Base-by-base conservation (phyloP, 1,284 basidiomycete species). In the Naganishia sp. region DNA sequence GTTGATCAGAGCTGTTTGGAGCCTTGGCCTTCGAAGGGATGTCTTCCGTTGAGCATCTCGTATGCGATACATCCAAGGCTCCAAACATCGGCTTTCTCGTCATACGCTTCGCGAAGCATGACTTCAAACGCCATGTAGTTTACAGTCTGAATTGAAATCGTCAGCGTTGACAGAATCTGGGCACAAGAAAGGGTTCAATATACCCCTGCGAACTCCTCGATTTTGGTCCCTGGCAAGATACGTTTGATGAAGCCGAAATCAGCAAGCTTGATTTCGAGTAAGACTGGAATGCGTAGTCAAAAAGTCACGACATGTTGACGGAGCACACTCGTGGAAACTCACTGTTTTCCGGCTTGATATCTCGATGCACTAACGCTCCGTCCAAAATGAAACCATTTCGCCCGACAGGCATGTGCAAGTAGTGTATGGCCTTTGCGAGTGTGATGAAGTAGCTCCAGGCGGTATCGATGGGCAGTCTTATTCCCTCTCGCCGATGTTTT, bases 311-410 rank as follows among this genome's bases (percentile, higher is more conserved):
- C 23, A 28, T 17, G 45, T 23, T 17, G 21, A 50, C 45, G 15
- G 18, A 42, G 28, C 28, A 4, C 7, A 9, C n/a, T 4, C 17
- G 15, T 15, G 0, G 43, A 0, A 17, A 41, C 46, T 60, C 23
- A 60, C 57, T 50, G 35, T 60, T 60, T 0, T 47, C 57, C 3
- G 57, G 46, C 47, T 60, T 60, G 46, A 60, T 23, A 39, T 60
- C 57, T 4, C 57, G 23, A 31, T 60, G 57, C 18, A 39, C 10
- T 13, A 60, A 25, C 3, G 57, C n/a, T 2, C 46, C 57, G 11
- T 28, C 7, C 3, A 32, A 31, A 9, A 35, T 31, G 31, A 6
- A 18, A 18, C 32, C 51, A 3, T n/a, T 39, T 15, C 46, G 28
- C 6, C 7, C 6, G 0, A 1, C 0, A 1, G 57, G 46, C 1